Base-by-base conservation (phyloP, 2,329 filamentous ascomycete species). In the Alternaria dauci region DNA sequence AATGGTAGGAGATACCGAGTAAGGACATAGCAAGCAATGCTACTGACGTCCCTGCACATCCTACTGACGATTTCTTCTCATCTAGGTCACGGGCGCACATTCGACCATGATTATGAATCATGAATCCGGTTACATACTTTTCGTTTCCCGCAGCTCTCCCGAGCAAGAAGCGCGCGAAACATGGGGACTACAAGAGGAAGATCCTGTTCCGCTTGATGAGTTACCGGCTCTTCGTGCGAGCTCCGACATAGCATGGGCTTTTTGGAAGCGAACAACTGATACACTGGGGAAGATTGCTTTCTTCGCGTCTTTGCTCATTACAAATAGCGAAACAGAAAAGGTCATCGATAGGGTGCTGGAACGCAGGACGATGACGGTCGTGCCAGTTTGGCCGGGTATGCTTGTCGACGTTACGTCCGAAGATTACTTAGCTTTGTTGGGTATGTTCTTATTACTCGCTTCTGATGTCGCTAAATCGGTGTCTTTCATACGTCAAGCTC, bases 181-280 rank as follows among this genome's bases (percentile, higher is more conserved):
- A 12, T 59, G 57, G 57, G 9, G 23, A 2, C 8, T 51, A 30
- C 23, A 18, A 3, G 11, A 6, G 3, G 11, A 25, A 2, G 23
- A 44, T 4, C 12, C 41, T n/a, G 26, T 48, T 9, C 39, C 26
- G 14, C 42, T n/a, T 11, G 52, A 56, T 14, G 38, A 51, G 23
- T 8, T 59, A 8, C 57, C 57, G 2, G 44, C 44, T 14, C 34
- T 59, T 25, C 30, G 52, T 41, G 38, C 46, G 30, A 56, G 52
- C 18, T 56, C 57, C 1, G 52, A 59, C 16, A 26, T 59, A 26
- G 52, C 52, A 2, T 59, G 57, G 52, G 52, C 38, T 11, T 39
- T 56, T 14, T 59, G 57, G 57, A 59, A 39, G 3, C 43, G 52
- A 38, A 14, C 26, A 20, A 5, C 1, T 5, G n/a, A 41, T 7